Base-by-base conservation (phyloP, 495 filamentous ascomycete species). In the Chaetomium tenue region DNA sequence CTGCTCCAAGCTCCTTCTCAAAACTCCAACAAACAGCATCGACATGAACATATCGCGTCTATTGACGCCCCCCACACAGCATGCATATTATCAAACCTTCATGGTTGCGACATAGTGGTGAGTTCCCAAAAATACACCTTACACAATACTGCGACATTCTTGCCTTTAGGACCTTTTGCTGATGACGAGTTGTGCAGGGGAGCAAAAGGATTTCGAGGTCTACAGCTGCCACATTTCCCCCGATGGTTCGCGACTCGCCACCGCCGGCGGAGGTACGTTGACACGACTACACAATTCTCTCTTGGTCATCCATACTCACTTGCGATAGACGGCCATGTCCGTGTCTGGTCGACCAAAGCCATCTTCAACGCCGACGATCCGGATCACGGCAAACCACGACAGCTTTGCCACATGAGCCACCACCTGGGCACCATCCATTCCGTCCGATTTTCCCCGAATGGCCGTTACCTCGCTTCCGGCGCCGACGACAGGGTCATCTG, bases 401-500 rank as follows among this genome's bases (percentile, higher is more conserved):
- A 99, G 77, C 84, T 99, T 58, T 96, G 93, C 69, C 93, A 93
- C 65, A 91, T 99, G 87, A 96, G 92, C 85, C 91, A 97, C 68
- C 94, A 99, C 75, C 92, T 95, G 6, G 94, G 94, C 46, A 97
- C 94, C 16, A 97, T 99, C 64, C 92, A 97, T 74, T 91, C 92
- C 0, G 94, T 98, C 56, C 89, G 94, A 58, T 99, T 99, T 76
- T 96, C 93, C 16, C 88, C 90, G 6, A 97, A 93, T 71, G 90
- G 91, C 40, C 90, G 89, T 70, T 98, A 97, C 71, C 84, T 99
- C 56, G 94, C 95, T 22, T 97, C 92, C 4, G 94, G 94, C 58
- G 95, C 95, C 60, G 94, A 99, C 75, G 94, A 99, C 75, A 96
- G 97, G 79, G 91, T 99, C 68, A 92, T 99, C 59, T 96, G 94